Conservation (phyloP, 306 rosid genomes). For the Bauhinia variegata region DNA sequence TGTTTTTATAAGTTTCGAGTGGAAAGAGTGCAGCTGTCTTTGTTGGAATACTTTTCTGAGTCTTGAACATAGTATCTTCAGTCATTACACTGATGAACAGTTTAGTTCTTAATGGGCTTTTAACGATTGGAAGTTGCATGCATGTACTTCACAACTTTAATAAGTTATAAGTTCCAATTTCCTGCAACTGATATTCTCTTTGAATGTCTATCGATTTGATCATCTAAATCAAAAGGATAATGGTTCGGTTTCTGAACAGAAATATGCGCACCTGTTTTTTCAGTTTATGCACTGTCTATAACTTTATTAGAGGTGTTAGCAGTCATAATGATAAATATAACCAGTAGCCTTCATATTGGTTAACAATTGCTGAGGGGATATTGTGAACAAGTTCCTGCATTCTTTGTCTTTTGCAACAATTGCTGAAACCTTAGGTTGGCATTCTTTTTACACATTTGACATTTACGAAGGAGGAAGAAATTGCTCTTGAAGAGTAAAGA, state of each 20-base stretch:
- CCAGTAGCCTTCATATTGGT: not conserved
- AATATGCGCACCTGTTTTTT: not conserved
- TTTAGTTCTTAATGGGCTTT: slow-evolving; percentile 5
- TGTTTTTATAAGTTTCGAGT: slow-evolving; percentile 6
- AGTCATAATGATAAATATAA: not conserved
- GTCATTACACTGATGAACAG: slow-evolving; percentile 25
- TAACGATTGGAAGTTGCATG: slow-evolving; percentile 9
- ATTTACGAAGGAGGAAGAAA: too few relatives aligned
- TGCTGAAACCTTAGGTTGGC: too few relatives aligned
- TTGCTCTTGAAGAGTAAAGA: too few relatives aligned
- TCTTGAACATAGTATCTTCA: slow-evolving; percentile 20
- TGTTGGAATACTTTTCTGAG: slow-evolving; percentile 30
- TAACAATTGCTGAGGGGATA: too few relatives aligned
- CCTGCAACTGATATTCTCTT: slow-evolving; percentile 16
- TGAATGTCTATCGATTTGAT: slow-evolving; percentile 9
- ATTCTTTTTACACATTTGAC: too few relatives aligned
- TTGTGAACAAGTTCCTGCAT: too few relatives aligned
- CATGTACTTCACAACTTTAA: slow-evolving; percentile 18
- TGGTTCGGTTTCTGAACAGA: not conserved
- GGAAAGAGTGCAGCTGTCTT: not conserved
- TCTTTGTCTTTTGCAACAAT: too few relatives aligned
- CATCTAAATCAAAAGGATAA: slow-evolving; percentile 3
- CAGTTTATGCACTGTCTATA: slow-evolving; percentile 4
- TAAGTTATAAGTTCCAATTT: slow-evolving; percentile 3
- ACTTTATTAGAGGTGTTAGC: not conserved